These are phyloP conservation scores for Anacardium occidentale DNA, from an alignment of 345 rosid genomes.

Conservation along the genomic window DNA sequence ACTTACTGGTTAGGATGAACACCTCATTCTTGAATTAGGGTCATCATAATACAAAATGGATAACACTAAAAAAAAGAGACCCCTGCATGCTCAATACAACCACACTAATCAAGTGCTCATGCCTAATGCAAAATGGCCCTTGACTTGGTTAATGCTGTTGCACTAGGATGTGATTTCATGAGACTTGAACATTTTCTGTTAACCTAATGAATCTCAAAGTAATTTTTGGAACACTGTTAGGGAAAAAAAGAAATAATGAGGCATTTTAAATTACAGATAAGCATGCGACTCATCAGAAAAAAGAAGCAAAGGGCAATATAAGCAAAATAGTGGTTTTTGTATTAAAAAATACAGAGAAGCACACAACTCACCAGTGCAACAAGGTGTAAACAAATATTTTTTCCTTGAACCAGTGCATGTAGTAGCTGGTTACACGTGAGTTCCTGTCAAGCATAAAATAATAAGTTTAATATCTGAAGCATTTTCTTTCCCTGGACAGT, in stretches of 20 bases:
- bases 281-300: not conserved
- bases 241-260: not conserved
- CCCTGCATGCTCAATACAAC: not conserved
- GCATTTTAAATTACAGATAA: no score
- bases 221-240: not conserved
- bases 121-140: not conserved
- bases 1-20: not conserved
- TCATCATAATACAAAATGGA: not conserved
- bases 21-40: not conserved
- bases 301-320: not conserved
- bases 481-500: not conserved
- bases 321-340: not conserved
- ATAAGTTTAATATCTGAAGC: not conserved
- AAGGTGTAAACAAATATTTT: conserved; percentile 74
- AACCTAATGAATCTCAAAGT: not conserved
- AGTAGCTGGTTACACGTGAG: conserved; percentile 79
- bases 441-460: conserved; percentile 42
- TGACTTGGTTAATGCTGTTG: not conserved
- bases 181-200: not conserved
- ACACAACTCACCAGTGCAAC: conserved; percentile 69
- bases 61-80: not conserved
- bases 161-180: not conserved
- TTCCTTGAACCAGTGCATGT: conserved; percentile 77
- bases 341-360: not conserved
- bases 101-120: conserved; percentile 1